Conservation (phyloP, 148 eudicot species). For the Camellia granthamiana region DNA sequence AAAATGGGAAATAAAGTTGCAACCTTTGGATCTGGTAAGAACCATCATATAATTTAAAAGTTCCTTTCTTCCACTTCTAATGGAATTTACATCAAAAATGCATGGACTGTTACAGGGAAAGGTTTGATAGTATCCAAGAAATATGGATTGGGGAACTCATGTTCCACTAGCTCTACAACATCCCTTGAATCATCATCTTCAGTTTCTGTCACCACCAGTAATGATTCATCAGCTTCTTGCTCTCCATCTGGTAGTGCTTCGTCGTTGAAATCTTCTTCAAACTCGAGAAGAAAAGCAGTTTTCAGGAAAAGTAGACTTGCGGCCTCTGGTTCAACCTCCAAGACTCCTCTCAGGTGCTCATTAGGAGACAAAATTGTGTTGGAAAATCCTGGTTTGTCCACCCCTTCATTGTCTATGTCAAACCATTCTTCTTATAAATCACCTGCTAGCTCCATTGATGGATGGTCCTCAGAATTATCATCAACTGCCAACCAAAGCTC, state of each 20-base stretch:
- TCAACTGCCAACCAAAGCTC: slow-evolving; percentile 1
- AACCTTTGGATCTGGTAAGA: slow-evolving; percentile 19
- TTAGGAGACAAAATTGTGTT: neutral
- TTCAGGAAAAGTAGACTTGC: slow-evolving; percentile 9
- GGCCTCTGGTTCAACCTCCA: slow-evolving; percentile 8
- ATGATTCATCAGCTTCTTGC: slow-evolving; percentile 15
- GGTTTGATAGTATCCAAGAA: slow-evolving; percentile 13
- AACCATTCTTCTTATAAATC: slow-evolving; percentile 17
- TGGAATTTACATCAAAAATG: slow-evolving; percentile 5
- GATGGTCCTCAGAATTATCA: slow-evolving; percentile 14
- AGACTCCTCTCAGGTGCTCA: slow-evolving; percentile 19
- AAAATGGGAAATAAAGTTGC: slow-evolving; percentile 19
- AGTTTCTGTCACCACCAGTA: slow-evolving; percentile 17
- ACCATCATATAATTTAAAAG: neutral
- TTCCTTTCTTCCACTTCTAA: neutral
- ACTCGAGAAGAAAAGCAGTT: slow-evolving; percentile 4
- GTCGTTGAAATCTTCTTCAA: slow-evolving; percentile 14
- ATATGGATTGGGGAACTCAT: slow-evolving; percentile 15
- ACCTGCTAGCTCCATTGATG: slow-evolving; percentile 15
- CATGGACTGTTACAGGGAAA: slow-evolving; percentile 26
- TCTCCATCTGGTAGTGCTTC: slow-evolving; percentile 16
- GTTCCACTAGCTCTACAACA: slow-evolving; percentile 15
- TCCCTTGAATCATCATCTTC: slow-evolving; percentile 20
- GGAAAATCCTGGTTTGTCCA: slow-evolving; percentile 8
- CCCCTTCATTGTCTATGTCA: slow-evolving; percentile 4